Evolutionary conservation across 305 asterid genomes (phyloP), one percentile per base, ranked within the genome.

Genomic region (Ruellia speciosa): DNA sequence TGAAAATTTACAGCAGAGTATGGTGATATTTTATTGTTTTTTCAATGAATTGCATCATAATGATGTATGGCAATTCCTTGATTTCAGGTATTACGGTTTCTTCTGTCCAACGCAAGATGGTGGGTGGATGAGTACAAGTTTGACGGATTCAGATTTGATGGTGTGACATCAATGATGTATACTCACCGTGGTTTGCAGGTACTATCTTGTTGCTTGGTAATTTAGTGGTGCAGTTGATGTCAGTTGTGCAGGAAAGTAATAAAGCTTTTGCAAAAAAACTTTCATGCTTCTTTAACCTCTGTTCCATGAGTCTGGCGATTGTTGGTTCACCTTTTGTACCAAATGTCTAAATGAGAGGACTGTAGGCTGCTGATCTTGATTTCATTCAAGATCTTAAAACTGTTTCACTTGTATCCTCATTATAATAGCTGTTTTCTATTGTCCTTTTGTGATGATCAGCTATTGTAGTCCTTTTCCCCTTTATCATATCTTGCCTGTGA

Each of bases 101-200:
- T 93, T 72, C 95, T 93, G 64, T 93, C 99, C 14, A 93, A 89
- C 70, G 94, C 99, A 49, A 85, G 99, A 77, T 93, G 97, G 99
- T 93, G 99, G 99, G 76, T 93, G 83, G 99, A 89, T 80, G 97
- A 93, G 82, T 93, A 86, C 76, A 93, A 93, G 82, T 89, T 93
- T 56, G 99, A 93, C 64, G 99, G 99, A 43, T 93, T 93, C 82
- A 86, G 99, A 76, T 93, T 86, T 77, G 99, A 93, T 76, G 99
- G 99, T 43, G 96, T 89, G 72, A 93, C 99, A 62, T 93, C 99
- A 53, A 93, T 93, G 99, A 93, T 93, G 99, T 93, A 93, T 67
- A 87, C 93, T 64, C 97, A 93, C 84, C 99, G 85, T 64, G 99
- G 99, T 28, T 83, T 93, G 75, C 74, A 70, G 97, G 99, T 82